These are phyloP conservation scores for Phlegmacium glaucopus DNA, from an alignment of 768 basidiomycete genomes.

Conservation along the genomic window DNA sequence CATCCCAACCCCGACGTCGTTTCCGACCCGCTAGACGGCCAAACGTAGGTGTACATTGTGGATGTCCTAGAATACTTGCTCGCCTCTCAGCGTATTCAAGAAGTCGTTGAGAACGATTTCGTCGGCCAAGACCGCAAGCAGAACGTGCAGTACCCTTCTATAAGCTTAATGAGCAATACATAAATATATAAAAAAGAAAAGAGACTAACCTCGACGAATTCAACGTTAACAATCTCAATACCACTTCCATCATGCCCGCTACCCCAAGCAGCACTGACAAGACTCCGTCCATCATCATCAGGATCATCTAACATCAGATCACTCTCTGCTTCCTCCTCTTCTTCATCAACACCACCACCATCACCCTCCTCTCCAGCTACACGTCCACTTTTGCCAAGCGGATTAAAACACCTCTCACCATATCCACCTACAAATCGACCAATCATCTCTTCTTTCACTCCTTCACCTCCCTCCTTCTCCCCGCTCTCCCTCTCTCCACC, in stretches of 20 bases:
- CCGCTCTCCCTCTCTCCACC: conserved; percentile 1
- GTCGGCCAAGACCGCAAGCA: conserved; percentile 49
- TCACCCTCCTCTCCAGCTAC: conserved; percentile 16
- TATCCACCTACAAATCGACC: conserved; percentile 46
- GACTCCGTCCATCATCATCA: conserved; percentile 56
- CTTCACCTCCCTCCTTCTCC: conserved; percentile 12
- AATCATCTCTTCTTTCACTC: conserved; percentile 40
- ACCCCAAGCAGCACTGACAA: conserved; percentile 76
- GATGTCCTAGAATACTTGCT: conserved; percentile 37
- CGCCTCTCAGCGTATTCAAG: conserved; percentile 65
- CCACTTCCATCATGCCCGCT: conserved; percentile 75
- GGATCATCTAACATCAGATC: conserved; percentile 24
- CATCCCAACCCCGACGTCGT: conserved; percentile 36
- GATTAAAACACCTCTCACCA: conserved; percentile 36
- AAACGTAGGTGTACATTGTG: conserved; percentile 18
- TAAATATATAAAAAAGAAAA: conserved; percentile 3
- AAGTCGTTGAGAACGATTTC: conserved; percentile 65
- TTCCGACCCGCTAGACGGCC: conserved; percentile 39
- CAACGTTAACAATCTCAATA: conserved; percentile 63
- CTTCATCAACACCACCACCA: conserved; percentile 19
- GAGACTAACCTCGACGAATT: conserved; percentile 57
- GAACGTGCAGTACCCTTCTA: conserved; percentile 51
- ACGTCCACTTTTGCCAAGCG: conserved; percentile 20
- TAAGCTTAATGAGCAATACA: not conserved
- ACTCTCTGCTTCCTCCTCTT: conserved; percentile 28